phyloP scores from a whole-genome alignment of 2,329 filamentous ascomycete species.

The Neofusicoccum parvum region DNA sequence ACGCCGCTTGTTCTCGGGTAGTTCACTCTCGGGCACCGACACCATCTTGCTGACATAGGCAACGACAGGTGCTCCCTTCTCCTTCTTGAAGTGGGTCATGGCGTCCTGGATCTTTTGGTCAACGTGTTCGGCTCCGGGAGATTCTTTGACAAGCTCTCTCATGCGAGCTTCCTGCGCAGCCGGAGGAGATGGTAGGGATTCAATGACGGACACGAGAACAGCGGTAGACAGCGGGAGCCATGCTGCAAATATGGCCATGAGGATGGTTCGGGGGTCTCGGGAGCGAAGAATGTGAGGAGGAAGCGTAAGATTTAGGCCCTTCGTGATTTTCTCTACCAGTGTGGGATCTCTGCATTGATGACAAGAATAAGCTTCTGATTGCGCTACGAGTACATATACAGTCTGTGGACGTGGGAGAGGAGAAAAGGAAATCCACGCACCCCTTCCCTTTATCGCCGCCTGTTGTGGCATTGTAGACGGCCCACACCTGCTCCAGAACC shows the following conservation, averaged over 20 bases:
- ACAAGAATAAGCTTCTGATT: constrained; percentile 44
- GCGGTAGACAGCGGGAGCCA: constrained; percentile 95
- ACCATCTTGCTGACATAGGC: constrained; percentile 99
- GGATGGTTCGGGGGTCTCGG: constrained; percentile 77
- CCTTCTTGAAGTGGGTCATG: constrained; percentile 77
- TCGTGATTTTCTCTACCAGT: constrained; percentile 91
- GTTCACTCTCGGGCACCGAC: constrained; percentile 86
- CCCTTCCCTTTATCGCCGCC: constrained; percentile 81
- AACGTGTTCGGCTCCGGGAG: constrained; percentile 74
- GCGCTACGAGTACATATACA: constrained; percentile 23
- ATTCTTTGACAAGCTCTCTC: constrained; percentile 75
- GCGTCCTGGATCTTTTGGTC: constrained; percentile 72
- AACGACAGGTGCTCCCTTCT: constrained; percentile 74
- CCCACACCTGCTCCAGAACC: constrained; percentile 94
- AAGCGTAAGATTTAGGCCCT: constrained; percentile 81
- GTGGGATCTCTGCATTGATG: constrained; percentile 63
- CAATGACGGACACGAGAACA: constrained; percentile 88
- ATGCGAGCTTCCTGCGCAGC: constrained; percentile 78
- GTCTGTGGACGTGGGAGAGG: constrained; percentile 23
- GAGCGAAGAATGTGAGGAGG: constrained; percentile 83
- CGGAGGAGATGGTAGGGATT: constrained; percentile 84
- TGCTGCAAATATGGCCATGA: constrained; percentile 82
- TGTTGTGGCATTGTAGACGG: constrained; percentile 86
- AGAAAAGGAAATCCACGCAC: constrained; percentile 54
- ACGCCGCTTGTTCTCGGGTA: constrained; percentile 81